Evolutionary conservation across 768 basidiomycete species (phyloP).

Genomic region (Nevesoporus exiguus): DNA sequence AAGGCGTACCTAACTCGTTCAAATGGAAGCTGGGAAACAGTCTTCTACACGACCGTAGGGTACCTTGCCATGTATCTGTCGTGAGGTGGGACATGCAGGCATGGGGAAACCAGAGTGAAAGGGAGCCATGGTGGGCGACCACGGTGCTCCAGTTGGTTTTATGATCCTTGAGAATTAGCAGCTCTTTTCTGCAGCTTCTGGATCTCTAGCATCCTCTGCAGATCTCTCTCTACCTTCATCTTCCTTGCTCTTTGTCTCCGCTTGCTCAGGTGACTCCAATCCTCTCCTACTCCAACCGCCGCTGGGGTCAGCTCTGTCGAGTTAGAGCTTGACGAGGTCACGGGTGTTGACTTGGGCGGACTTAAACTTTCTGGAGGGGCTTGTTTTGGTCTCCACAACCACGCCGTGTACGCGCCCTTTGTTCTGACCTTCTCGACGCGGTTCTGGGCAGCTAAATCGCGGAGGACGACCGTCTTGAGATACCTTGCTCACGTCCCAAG

Average conservation of each 20-base stretch:
- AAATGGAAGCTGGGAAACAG: no score
- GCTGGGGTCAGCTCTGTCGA: slow-evolving; percentile 18
- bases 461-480: slow-evolving; percentile 51
- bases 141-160: no score
- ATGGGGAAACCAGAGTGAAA: no score
- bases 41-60: no score
- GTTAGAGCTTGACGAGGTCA: not conserved
- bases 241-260: slow-evolving; percentile 47
- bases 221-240: slow-evolving; percentile 43
- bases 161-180: no score
- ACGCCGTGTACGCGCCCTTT: slow-evolving; percentile 33
- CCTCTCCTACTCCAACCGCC: slow-evolving; percentile 36
- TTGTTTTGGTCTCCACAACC: slow-evolving; percentile 38
- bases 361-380: not conserved
- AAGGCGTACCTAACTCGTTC: no score
- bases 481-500: slow-evolving; percentile 36
- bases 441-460: slow-evolving; percentile 39
- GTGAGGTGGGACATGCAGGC: no score
- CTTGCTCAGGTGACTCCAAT: slow-evolving; percentile 56
- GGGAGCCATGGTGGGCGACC: no score
- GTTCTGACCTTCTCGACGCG: slow-evolving; percentile 43
- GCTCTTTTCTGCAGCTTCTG: slow-evolving; percentile 22
- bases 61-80: no score
- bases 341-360: not conserved
- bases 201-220: slow-evolving; percentile 37